These are phyloP conservation scores for Paramecium tetraurelia DNA, from an alignment of 73 alveolate genomes.

Conservation along the genomic window DNA sequence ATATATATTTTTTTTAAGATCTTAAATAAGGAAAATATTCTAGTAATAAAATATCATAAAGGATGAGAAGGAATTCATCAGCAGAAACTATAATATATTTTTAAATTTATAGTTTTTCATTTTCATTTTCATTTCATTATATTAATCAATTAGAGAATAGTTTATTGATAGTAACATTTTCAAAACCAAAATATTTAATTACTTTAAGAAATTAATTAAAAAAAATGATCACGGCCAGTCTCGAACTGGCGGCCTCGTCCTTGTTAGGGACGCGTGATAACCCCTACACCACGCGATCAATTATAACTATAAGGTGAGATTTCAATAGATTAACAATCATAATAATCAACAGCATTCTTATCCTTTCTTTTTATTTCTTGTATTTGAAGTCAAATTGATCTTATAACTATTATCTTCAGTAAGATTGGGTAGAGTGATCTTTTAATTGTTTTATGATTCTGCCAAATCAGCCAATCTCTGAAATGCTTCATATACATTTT, in stretches of 20 bases:
- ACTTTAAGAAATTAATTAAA: background rate
- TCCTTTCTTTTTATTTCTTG: background rate
- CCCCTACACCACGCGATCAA: constrained; percentile 62
- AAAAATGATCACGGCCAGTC: constrained; percentile 57
- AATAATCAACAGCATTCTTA: background rate
- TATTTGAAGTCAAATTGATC: background rate
- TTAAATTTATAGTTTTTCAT: no score
- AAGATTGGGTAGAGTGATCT: background rate
- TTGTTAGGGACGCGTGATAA: constrained; percentile 61
- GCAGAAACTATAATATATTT: no score
- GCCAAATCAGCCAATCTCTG: background rate
- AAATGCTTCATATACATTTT: constrained; percentile 72
- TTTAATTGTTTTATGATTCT: background rate
- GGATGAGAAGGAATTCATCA: no score
- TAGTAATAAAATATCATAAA: no score
- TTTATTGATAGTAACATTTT: background rate
- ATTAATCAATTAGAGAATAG: no score
- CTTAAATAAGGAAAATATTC: no score
- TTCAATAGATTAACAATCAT: background rate
- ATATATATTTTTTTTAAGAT: no score
- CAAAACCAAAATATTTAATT: background rate
- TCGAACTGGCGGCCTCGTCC: constrained; percentile 63
- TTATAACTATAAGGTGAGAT: background rate
- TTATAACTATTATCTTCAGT: background rate
- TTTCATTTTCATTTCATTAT: no score